These are phyloP conservation scores for Xylaria nigripes DNA, from an alignment of 495 filamentous ascomycete species.

Conservation along the genomic window DNA sequence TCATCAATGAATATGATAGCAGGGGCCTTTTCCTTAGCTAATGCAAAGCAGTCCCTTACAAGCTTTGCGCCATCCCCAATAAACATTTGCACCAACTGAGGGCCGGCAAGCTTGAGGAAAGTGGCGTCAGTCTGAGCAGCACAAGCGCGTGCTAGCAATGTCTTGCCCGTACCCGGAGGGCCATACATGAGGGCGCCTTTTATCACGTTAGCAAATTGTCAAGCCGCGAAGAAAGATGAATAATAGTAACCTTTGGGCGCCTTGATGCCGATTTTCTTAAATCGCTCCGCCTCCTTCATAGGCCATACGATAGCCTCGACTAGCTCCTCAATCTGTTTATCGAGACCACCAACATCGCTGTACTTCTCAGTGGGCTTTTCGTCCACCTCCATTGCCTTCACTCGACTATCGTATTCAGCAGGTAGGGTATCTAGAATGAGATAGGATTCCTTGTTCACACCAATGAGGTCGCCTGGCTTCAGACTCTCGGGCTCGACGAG, in stretches of 20 bases:
- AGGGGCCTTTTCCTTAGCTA: slow-evolving; percentile 96
- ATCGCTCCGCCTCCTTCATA: slow-evolving; percentile 98
- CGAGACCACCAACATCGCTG: slow-evolving; percentile 91
- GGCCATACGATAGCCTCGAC: slow-evolving; percentile 99
- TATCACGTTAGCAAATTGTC: not conserved
- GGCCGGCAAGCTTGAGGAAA: slow-evolving; percentile 96
- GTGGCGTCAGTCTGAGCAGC: slow-evolving; percentile 97
- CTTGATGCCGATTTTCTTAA: slow-evolving; percentile 99
- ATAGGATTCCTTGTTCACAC: slow-evolving; percentile 99
- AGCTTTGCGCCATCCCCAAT: slow-evolving; percentile 98
- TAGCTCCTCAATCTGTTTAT: slow-evolving; percentile 99
- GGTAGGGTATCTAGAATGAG: slow-evolving; percentile 96
- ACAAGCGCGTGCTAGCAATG: slow-evolving; percentile 91
- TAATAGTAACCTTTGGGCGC: slow-evolving; percentile 80
- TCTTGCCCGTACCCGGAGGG: slow-evolving; percentile 94
- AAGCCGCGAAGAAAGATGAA: not conserved
- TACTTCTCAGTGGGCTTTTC: slow-evolving; percentile 99
- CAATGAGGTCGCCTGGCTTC: slow-evolving; percentile 91
- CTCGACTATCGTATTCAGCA: slow-evolving; percentile 97
- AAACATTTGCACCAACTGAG: slow-evolving; percentile 99
- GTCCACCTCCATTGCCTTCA: slow-evolving; percentile 99
- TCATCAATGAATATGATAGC: slow-evolving; percentile 99
- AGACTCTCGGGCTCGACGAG: slow-evolving; percentile 90
- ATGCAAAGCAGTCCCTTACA: slow-evolving; percentile 91
- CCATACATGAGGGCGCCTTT: slow-evolving; percentile 97